phyloP scores from a whole-genome alignment of 2,329 filamentous ascomycete species.

The Hawksworthiomyces lignivorus region DNA sequence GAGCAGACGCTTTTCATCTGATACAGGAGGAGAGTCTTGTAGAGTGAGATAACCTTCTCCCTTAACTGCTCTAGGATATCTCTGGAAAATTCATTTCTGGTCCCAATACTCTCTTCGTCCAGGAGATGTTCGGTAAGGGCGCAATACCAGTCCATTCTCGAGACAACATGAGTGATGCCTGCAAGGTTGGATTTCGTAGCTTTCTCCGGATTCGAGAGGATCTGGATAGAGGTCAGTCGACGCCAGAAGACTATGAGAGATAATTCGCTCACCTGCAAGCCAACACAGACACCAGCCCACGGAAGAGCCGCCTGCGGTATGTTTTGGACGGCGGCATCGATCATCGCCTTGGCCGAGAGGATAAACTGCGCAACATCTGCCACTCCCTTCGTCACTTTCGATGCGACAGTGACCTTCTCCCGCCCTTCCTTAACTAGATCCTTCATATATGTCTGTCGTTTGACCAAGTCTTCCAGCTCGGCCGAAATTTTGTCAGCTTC shows the following conservation, averaged over 20 bases:
- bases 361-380: slow-evolving; percentile 18
- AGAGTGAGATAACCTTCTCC: slow-evolving; percentile 25
- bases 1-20: slow-evolving; percentile 32
- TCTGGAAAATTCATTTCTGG: background rate
- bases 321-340: slow-evolving; percentile 20
- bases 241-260: slow-evolving; percentile 11
- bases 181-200: slow-evolving; percentile 23
- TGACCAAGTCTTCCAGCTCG: no score
- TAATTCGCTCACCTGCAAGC: slow-evolving; percentile 22
- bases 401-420: slow-evolving; percentile 19
- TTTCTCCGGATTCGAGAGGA: slow-evolving; percentile 23
- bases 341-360: slow-evolving; percentile 18
- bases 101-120: slow-evolving; percentile 11
- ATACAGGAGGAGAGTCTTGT: slow-evolving; percentile 30
- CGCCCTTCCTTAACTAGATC: slow-evolving; percentile 22
- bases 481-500: no score
- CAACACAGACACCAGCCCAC: slow-evolving; percentile 28
- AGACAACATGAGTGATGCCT: slow-evolving; percentile 28
- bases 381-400: slow-evolving; percentile 19
- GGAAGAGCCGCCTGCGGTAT: slow-evolving; percentile 27
- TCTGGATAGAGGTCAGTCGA: slow-evolving; percentile 13
- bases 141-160: slow-evolving; percentile 32
- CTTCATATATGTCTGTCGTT: slow-evolving; percentile 21
- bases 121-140: slow-evolving; percentile 23
- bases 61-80: slow-evolving; percentile 17